Base-by-base conservation (phyloP, 2,329 filamentous ascomycete genomes). In the Cladosporium cucumerinum region DNA sequence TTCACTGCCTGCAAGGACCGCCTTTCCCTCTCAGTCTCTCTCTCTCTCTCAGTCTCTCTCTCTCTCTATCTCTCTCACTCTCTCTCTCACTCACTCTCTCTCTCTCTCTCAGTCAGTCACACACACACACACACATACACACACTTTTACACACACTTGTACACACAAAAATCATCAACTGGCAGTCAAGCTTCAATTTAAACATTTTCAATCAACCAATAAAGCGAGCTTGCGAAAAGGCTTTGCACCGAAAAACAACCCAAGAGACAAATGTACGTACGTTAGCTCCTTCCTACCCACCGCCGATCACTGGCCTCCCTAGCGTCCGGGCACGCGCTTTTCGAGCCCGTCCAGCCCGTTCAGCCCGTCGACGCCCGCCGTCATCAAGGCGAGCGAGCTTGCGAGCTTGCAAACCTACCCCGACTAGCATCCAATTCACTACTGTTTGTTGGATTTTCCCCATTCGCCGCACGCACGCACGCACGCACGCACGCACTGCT, bases 381-480 rank as follows among this genome's bases (percentile, higher is more conserved):
- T 54, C 51, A 54, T 54, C 51, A 54, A n/a, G 26, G 32, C 51
- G 14, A 52, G 49, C 16, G 26, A 54, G 51, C 51, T 54, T 28
- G 49, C 16, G 26, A 54, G 51, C 51, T 54, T 28, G 51, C 57
- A 39, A 58, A 43, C 55, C 55, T 58, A 54, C 51, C 30, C 51
- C 18, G 25, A 46, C 39, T 46, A 54, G 51, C 51, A 54, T 32
- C 14, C 28, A 52, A 43, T 43, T 43, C 36, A 43, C 36, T 36
- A 8, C 54, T 39, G 55, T 58, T 58, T 58, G 36, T 58, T 58
- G 32, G 36, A 58, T 58, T 58, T 58, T 58, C 32, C 30, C 25
- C 34, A 46, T 43, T 46, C 36, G 32, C 34, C 32, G 10, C 51
- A 54, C 25, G 14, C 57, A 43, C 10, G n/a, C n/a, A n/a, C n/a